Evolutionary conservation across 768 basidiomycete genomes (phyloP), one percentile per base, ranked within the genome.

Genomic region (Kwoniella europaea): DNA sequence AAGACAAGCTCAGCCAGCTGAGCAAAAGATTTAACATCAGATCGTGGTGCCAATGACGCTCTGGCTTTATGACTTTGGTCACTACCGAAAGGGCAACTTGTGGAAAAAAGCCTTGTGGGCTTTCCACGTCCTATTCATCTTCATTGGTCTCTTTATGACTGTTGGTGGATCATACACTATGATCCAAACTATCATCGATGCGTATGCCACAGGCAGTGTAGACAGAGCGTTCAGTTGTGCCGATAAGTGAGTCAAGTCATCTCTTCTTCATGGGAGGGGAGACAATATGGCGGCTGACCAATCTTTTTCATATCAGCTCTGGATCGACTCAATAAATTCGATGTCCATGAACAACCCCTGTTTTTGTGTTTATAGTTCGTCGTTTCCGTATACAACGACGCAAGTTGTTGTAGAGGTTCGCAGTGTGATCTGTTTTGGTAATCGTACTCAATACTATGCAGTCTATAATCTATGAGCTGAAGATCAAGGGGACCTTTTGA

Each of bases 111-210:
- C 42, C 6, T n/a, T 67, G 18, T 68, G 67, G 42, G 56, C 63
- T n/a, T 71, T 63, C 46, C 69, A 76, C 57, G 44, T 69, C 5
- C 24, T 71, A 22, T 60, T 71, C 55, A 58, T 73, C 18, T 46
- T 67, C 35, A 67, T 62, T 15, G 76, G 76, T 18, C 22, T 59
- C 1, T 74, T 76, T 58, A 69, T 76, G 55, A 71, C 65, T 52
- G 68, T 74, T 20, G 76, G 65, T 12, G 76, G 75, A 53, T 27
- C 72, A 18, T 73, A 73, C 44, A 53, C 64, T 3, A 71, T 66
- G 63, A 60, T 71, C n/a, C 57, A 65, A 22, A 65, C 44, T 44
- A 71, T 71, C 53, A 71, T 65, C 58, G 69, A 71, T 41, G 22
- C 54, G 12, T 71, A 65, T 42, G 58, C 46, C 6, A 20, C 58